Conservation (phyloP, 495 filamentous ascomycete genomes). For the Podospora pseudoanserina region DNA sequence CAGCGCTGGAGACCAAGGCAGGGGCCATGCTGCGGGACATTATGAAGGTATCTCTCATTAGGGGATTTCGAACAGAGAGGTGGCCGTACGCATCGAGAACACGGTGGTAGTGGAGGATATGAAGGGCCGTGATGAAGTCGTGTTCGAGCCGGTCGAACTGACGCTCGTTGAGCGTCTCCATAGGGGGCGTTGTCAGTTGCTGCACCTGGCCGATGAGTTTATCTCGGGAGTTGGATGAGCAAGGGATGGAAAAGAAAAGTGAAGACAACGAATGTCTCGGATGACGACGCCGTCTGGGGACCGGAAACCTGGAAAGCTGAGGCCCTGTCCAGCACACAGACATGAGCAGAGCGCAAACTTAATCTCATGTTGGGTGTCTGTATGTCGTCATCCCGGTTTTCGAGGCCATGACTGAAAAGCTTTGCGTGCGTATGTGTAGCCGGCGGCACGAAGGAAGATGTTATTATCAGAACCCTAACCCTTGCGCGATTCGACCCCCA, state of each 20-base stretch:
- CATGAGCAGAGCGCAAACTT: neutral
- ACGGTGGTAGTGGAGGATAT: conserved; percentile 36
- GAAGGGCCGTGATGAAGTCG: conserved; percentile 27
- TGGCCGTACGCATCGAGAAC: conserved; percentile 55
- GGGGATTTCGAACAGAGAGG: conserved; percentile 47
- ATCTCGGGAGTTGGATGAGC: neutral
- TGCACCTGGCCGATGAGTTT: too few relatives aligned
- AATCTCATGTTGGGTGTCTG: neutral
- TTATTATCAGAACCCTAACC: neutral
- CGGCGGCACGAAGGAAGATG: neutral
- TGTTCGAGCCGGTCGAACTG: neutral
- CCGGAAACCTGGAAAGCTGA: neutral
- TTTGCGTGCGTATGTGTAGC: too few relatives aligned
- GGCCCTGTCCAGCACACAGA: neutral
- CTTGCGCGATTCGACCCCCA: neutral
- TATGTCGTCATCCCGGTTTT: neutral
- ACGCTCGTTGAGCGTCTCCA: neutral
- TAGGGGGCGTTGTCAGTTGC: neutral
- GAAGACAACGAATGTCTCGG: neutral
- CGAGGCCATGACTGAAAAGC: neutral
- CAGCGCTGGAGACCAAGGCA: conserved; percentile 38
- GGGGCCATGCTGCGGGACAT: conserved; percentile 46
- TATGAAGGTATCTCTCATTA: conserved; percentile 40
- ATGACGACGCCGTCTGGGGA: neutral
- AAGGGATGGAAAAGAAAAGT: neutral